These are phyloP conservation scores for Dictyostelium capitatum DNA, from an alignment of 78 protist genomes.

Conservation along the genomic window DNA sequence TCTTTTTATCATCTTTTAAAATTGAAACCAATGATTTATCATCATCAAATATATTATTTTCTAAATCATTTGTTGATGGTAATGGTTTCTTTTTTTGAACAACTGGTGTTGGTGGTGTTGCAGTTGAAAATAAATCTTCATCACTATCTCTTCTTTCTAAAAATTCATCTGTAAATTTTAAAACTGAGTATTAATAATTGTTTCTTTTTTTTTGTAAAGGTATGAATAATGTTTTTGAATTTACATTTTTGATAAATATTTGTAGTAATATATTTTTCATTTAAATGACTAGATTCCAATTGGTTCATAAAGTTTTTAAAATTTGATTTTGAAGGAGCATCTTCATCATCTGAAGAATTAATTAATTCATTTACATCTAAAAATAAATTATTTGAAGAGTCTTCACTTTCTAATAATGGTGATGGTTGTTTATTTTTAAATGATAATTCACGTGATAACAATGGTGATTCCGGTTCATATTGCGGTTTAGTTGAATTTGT, in stretches of 20 bases:
- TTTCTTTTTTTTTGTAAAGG: too few species aligned
- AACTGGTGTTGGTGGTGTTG: not conserved
- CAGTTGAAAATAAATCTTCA: constrained; percentile 22
- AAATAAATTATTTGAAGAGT: not conserved
- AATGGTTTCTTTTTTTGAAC: not conserved
- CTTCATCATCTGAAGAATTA: constrained; percentile 14
- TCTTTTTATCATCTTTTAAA: not conserved
- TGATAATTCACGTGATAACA: not conserved
- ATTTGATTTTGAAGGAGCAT: not conserved
- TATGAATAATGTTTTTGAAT: not conserved
- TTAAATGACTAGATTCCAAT: not conserved
- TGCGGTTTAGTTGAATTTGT: too few species aligned
- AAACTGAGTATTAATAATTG: too few species aligned
- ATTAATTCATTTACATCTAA: not conserved
- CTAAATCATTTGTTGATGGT: not conserved
- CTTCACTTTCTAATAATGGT: not conserved
- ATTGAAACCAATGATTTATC: not conserved
- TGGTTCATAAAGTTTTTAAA: constrained; percentile 1
- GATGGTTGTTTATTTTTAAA: constrained; percentile 1
- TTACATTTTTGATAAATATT: constrained; percentile 49
- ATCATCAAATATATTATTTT: constrained; percentile 4
- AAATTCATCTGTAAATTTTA: constrained; percentile 9
- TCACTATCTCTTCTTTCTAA: constrained; percentile 20
- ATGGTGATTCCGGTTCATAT: not conserved
- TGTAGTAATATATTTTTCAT: not conserved